Evolutionary conservation across 2,329 filamentous ascomycete species (phyloP).

Genomic region (Orbilia brochopaga): DNA sequence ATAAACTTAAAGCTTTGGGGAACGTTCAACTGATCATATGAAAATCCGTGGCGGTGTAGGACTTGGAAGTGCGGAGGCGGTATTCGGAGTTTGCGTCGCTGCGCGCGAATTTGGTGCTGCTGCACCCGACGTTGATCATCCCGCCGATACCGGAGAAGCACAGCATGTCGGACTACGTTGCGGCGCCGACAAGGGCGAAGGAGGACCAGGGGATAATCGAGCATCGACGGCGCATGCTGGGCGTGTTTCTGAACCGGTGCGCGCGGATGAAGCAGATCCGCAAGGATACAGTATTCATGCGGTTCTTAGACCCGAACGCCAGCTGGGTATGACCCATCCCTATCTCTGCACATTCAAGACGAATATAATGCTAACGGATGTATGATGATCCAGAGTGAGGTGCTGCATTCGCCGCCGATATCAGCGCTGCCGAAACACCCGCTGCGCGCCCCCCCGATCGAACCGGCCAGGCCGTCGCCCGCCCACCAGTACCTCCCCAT

Average conservation of each 20-base stretch:
- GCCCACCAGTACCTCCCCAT: constrained; percentile 88
- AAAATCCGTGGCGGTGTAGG: constrained; percentile 63
- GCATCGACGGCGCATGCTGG: constrained; percentile 92
- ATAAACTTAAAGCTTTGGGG: neutral
- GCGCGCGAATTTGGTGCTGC: constrained; percentile 81
- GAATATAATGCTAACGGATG: constrained; percentile 1
- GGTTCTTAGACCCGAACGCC: constrained; percentile 94
- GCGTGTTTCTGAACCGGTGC: constrained; percentile 93
- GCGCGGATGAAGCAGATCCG: constrained; percentile 88
- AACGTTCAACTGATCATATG: neutral
- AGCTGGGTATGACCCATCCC: constrained; percentile 76
- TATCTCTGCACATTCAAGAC: constrained; percentile 46
- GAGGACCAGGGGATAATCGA: constrained; percentile 98
- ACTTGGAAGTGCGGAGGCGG: constrained; percentile 89
- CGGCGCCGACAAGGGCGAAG: constrained; percentile 96
- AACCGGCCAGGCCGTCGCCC: constrained; percentile 87
- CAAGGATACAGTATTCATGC: constrained; percentile 95
- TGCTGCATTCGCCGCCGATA: constrained; percentile 89
- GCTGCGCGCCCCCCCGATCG: constrained; percentile 90
- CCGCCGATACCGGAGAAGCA: constrained; percentile 99
- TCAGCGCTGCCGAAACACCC: constrained; percentile 92
- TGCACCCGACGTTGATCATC: constrained; percentile 93
- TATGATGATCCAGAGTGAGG: constrained; percentile 72
- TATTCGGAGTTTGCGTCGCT: constrained; percentile 97
- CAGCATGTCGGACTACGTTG: constrained; percentile 97